Evolutionary conservation across 768 basidiomycete genomes (phyloP), one percentile per base, ranked within the genome.

Genomic region (Pluteus cervinus): DNA sequence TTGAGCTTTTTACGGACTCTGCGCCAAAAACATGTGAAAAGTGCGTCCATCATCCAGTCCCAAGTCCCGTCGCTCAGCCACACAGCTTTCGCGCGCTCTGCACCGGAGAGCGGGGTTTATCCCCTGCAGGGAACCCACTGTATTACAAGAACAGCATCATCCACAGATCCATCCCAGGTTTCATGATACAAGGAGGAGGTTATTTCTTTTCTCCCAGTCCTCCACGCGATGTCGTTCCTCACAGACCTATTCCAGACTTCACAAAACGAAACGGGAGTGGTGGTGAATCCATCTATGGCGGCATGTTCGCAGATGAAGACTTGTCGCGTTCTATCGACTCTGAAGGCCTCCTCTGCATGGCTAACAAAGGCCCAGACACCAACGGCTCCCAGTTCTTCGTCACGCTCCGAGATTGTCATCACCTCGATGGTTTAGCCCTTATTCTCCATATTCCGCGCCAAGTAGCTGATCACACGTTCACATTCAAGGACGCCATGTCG

Each of bases 361-460:
- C 90, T 7, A 94, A 94, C 56, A 74, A 75, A 45, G 86, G 86
- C 3, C 79, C 83, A 1, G 66, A 85, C 58, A 92, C 90, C 24
- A 93, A 92, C 46, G 79, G 81, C 24, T 86, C 82, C 1, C 90
- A 93, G 46, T 93, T 84, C 54, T 92, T 93, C 54, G 67, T 92
- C 44, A 89, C 90, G 15, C 69, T 93, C 8, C 68, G 73, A n/a
- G 70, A 75, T 11, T 79, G 84, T 43, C 75, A 80, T 3, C 86
- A 89, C 54, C 57, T 89, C 30, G 72, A 84, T 52, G 88, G 88
- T 66, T 32, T 21, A 10, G 16, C 5, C 4, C 48, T 55, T 45
- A 31, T 16, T 12, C 12, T 22, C n/a, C 52, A 56, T 44, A 40
- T 60, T 24, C 18, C n/a, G n/a, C n/a, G n/a, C n/a, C n/a, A n/a